Evolutionary conservation across 225 moss, liverwort and hornwort species (phyloP).

Genomic region (Polytrichum formosum): DNA sequence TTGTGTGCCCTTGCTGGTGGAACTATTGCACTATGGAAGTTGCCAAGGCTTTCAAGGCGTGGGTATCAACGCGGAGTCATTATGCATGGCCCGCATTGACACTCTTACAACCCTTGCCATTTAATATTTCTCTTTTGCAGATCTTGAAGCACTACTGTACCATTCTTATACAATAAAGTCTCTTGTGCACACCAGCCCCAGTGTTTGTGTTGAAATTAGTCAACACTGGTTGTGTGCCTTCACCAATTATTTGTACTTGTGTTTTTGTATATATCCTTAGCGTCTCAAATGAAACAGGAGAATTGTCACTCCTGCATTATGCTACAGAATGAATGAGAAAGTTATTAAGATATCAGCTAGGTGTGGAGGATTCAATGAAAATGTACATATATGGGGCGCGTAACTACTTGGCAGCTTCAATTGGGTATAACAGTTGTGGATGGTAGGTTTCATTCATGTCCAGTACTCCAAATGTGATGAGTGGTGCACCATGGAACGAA

Average conservation of each 20-base stretch:
- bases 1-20: constrained; percentile 45
- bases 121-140: background rate
- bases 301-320: no score
- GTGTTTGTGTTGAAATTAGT: constrained; percentile 11
- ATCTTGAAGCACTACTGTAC: constrained; percentile 26
- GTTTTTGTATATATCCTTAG: no score
- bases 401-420: no score
- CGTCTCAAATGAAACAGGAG: no score
- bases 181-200: constrained; percentile 4
- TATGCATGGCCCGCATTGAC: constrained; percentile 45
- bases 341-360: no score
- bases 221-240: background rate
- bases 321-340: no score
- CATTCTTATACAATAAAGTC: constrained; percentile 20
- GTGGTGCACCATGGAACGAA: no score
- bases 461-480: no score
- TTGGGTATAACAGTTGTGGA: no score
- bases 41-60: constrained; percentile 52
- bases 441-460: no score
- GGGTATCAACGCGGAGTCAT: constrained; percentile 58
- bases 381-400: no score
- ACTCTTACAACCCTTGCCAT: background rate
- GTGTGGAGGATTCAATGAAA: no score
- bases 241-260: background rate
- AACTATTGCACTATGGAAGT: constrained; percentile 33